Evolutionary conservation across 1,284 basidiomycete genomes (phyloP).

Genomic region (Cryptococcus floricola): DNA sequence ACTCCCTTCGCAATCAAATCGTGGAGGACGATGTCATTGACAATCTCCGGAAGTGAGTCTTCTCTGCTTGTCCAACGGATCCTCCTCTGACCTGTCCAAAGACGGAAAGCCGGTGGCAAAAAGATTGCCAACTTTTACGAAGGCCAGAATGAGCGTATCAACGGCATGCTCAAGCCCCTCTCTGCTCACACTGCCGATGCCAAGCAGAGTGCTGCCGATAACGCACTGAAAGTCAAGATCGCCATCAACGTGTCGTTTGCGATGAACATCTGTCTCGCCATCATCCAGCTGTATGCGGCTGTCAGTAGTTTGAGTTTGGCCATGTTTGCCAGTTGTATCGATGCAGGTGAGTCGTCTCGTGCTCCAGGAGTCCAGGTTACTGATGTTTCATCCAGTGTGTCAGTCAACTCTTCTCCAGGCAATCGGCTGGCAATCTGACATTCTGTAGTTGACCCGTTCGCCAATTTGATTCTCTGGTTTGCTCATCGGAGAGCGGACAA

Average conservation of each 20-base stretch:
- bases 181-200: conserved; percentile 34
- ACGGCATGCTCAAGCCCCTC: conserved; percentile 77
- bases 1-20: conserved; percentile 46
- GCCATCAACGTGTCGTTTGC: conserved; percentile 78
- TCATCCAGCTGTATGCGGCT: conserved; percentile 64
- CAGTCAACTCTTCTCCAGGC: conserved; percentile 15
- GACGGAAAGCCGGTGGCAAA: conserved; percentile 24
- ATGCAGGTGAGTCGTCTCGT: conserved; percentile 57
- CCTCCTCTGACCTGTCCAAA: not conserved
- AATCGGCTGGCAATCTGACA: not conserved
- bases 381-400: not conserved
- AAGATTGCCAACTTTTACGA: conserved; percentile 61
- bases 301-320: conserved; percentile 79
- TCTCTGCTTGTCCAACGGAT: not conserved
- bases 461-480: conserved; percentile 79
- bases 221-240: conserved; percentile 67
- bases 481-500: conserved; percentile 69
- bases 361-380: not conserved
- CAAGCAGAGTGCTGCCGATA: conserved; percentile 30
- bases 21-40: conserved; percentile 46
- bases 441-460: conserved; percentile 68
- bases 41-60: conserved; percentile 39
- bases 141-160: conserved; percentile 83
- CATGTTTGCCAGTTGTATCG: conserved; percentile 82
- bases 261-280: conserved; percentile 64